Base-by-base conservation (phyloP, 495 filamentous ascomycete genomes). In the Penicillium argentinense region DNA sequence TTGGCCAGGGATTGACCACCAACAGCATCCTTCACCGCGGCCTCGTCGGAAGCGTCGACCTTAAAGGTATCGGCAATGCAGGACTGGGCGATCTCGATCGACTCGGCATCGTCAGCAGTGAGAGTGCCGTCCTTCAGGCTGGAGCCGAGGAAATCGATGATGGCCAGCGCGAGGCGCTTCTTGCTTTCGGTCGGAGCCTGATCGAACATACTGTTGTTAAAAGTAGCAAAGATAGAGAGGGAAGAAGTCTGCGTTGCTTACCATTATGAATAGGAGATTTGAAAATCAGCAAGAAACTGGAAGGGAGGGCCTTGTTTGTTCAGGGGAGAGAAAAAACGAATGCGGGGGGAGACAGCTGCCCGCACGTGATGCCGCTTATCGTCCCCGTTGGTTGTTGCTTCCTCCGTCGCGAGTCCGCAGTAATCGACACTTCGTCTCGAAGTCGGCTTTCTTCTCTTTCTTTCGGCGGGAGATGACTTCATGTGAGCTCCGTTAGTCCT, bases 61-160 rank as follows among this genome's bases (percentile, higher is more conserved):
- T 90, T 87, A 81, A 97, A 98, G 60, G 84, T 85, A 60, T 97
- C 92, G 42, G 84, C 81, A 68, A 98, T 98, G 74, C 91, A 97
- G 67, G 88, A 87, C 61, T 84, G 77, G 45, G 93, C 93, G 25
- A 97, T 84, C 55, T 97, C 92, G 62, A 98, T 87, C 39, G 83
- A 87, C 63, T 97, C 93, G 48, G 82, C 77, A 63, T 98, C 93
- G 38, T 97, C 95, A 54, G 83, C 61, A 13, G 83, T 77, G 27
- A 97, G 79, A 22, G 91, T 93, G 55, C 92, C 92, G 57, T 98
- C 93, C 47, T 81, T 91, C 51, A 89, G 73, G 44, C 89, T 96
- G 54, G 80, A 83, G 44, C 78, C 79, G 22, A 98, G 84, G 77
- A 96, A 98, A 72, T 96, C 89, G 73, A 95, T 87, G 68, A 98